Conservation (phyloP, 345 rosid genomes). For the Microthlaspi erraticum region DNA sequence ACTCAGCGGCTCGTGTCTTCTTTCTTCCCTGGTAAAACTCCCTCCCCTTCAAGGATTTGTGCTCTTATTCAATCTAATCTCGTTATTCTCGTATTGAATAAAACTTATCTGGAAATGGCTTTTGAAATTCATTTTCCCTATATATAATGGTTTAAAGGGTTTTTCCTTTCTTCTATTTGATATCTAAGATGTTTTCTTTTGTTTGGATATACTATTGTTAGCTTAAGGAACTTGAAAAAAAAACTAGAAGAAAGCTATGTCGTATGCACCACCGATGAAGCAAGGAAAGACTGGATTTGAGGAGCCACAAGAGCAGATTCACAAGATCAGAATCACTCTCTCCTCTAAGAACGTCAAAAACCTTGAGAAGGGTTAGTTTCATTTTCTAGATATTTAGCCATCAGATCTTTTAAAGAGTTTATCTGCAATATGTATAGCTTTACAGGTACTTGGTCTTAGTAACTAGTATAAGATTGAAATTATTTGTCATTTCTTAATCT, state of each 20-base stretch:
- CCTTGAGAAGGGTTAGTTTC: constrained; percentile 64
- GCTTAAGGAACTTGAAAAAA: not conserved
- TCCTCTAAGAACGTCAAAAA: constrained; percentile 76
- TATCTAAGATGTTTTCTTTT: not conserved
- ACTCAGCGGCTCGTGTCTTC: constrained; percentile 29
- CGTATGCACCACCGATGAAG: constrained; percentile 54
- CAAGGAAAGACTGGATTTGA: constrained; percentile 67
- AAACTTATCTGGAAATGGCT: constrained; percentile 4
- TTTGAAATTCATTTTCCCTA: not conserved
- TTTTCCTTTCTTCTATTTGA: not conserved
- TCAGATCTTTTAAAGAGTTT: not conserved
- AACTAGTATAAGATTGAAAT: not conserved
- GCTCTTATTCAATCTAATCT: not conserved
- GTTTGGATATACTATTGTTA: not conserved
- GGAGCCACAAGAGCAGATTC: constrained; percentile 68
- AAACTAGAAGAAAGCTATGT: constrained; percentile 40
- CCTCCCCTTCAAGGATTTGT: not conserved
- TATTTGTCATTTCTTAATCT: not conserved
- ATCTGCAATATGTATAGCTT: not conserved
- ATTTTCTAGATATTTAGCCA: not conserved
- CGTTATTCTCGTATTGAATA: not conserved
- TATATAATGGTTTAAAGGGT: not conserved
- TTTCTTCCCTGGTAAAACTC: not conserved
- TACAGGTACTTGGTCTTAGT: not conserved
- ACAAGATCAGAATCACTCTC: constrained; percentile 77